Percentiles rank a stretch among this genome's conserved stretches.
These are phyloP conservation scores for Phytophthora lateralis DNA, from an alignment of 352 stramenopile species.

Conservation along the genomic window DNA sequence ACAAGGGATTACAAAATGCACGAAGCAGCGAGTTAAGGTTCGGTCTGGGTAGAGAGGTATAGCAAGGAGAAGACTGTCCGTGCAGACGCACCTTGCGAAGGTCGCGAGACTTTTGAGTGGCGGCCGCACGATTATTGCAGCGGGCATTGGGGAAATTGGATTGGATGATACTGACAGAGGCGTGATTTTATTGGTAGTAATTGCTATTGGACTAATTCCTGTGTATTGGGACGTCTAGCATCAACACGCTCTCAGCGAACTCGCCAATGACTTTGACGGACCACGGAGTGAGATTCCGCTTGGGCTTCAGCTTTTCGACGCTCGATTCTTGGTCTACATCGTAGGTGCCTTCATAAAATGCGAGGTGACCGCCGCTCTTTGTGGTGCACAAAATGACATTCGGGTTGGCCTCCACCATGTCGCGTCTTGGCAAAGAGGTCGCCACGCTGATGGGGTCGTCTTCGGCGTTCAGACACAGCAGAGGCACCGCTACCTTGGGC, in stretches of 20 bases:
- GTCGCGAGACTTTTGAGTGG: conserved; percentile 33
- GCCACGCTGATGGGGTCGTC: conserved; percentile 62
- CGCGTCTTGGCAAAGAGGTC: conserved; percentile 24
- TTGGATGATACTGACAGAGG: conserved; percentile 7
- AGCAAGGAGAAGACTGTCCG: conserved; percentile 5
- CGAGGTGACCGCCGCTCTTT: conserved; percentile 52
- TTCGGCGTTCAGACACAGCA: conserved; percentile 57
- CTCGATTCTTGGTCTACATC: conserved; percentile 4
- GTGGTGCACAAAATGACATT: conserved; percentile 59
- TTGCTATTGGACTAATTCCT: background rate
- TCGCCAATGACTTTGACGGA: conserved; percentile 46
- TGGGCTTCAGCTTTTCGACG: conserved; percentile 5
- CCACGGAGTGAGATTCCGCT: conserved; percentile 34
- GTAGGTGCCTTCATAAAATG: conserved; percentile 45
- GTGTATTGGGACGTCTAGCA: background rate
- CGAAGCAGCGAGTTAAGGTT: background rate
- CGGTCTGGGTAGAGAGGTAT: conserved; percentile 1
- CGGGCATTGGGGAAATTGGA: background rate
- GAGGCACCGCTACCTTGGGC: conserved; percentile 42
- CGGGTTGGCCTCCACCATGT: conserved; percentile 42
- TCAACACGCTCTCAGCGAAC: conserved; percentile 41
- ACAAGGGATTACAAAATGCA: conserved; percentile 19
- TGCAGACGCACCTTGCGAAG: conserved; percentile 13
- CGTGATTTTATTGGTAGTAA: background rate
- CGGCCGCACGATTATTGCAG: conserved; percentile 31